Evolutionary conservation across 2,329 filamentous ascomycete genomes (phyloP).

Genomic region (Aspergillus arachidicola): DNA sequence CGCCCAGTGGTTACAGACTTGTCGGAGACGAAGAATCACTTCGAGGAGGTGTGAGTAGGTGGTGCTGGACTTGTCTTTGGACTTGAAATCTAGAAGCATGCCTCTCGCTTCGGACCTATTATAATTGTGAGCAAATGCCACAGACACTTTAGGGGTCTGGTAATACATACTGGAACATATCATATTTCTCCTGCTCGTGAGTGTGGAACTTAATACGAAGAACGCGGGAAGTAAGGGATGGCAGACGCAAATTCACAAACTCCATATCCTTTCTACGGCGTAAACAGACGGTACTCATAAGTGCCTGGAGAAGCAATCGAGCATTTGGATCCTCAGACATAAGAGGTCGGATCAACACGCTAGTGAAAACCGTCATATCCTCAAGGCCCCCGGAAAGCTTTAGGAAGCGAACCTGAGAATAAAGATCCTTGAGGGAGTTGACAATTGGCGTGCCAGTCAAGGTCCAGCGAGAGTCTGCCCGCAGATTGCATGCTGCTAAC

Average conservation of each 20-base stretch:
- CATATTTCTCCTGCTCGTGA: conserved; percentile 77
- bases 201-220: conserved; percentile 72
- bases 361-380: conserved; percentile 72
- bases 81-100: conserved; percentile 63
- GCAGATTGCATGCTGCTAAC: conserved; percentile 66
- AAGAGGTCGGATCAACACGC: conserved; percentile 70
- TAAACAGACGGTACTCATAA: conserved; percentile 80
- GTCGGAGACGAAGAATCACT: conserved; percentile 77
- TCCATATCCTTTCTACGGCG: conserved; percentile 85
- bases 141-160: not conserved
- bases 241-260: conserved; percentile 80
- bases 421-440: conserved; percentile 79
- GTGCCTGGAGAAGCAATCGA: conserved; percentile 67
- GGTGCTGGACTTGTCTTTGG: conserved; percentile 49
- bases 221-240: conserved; percentile 75
- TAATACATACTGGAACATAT: conserved; percentile 64
- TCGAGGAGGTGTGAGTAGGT: conserved; percentile 78
- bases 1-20: conserved; percentile 88
- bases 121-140: conserved; percentile 24
- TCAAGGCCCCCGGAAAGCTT: conserved; percentile 75
- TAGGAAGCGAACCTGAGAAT: conserved; percentile 77
- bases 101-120: conserved; percentile 72
- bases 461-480: conserved; percentile 75
- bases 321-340: conserved; percentile 59
- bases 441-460: conserved; percentile 81